A percentile compares a stretch with the other conserved stretches of the same genome.
These are phyloP conservation scores for Ciborinia camelliae DNA, from an alignment of 2,329 filamentous ascomycete species.

Conservation along the genomic window DNA sequence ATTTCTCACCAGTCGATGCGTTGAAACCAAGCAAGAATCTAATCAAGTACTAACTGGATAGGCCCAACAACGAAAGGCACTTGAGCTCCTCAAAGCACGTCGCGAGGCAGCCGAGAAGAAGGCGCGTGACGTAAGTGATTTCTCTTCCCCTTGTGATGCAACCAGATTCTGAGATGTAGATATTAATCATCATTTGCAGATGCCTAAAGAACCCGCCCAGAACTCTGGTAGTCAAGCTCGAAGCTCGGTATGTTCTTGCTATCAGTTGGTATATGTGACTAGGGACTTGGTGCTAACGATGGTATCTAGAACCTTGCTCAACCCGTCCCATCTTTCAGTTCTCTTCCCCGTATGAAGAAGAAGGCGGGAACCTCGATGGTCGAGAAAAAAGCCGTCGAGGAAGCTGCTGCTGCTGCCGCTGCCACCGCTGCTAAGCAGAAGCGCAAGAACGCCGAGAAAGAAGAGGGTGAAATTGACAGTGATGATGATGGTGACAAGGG, in stretches of 20 bases:
- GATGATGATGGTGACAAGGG: neutral
- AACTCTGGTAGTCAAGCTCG: neutral
- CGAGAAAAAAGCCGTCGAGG: neutral
- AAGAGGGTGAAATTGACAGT: neutral
- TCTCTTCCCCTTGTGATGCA: neutral
- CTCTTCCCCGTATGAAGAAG: neutral
- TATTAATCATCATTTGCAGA: neutral
- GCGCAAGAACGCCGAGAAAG: neutral
- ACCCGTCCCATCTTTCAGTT: neutral
- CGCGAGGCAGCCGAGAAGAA: neutral
- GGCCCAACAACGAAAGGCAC: neutral
- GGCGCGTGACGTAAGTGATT: neutral
- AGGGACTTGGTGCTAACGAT: neutral
- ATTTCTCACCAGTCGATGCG: too few relatives aligned
- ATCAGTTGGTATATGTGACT: neutral
- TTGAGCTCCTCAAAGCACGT: neutral
- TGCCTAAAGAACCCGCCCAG: neutral
- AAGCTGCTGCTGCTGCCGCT: neutral
- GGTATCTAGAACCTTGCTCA: neutral
- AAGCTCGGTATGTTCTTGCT: neutral
- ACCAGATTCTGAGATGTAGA: neutral
- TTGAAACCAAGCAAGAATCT: neutral
- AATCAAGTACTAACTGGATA: neutral
- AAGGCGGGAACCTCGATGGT: neutral
- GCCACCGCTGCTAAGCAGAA: neutral